Base-by-base conservation (phyloP, 768 basidiomycete genomes). In the Phylloporus scabripes region DNA sequence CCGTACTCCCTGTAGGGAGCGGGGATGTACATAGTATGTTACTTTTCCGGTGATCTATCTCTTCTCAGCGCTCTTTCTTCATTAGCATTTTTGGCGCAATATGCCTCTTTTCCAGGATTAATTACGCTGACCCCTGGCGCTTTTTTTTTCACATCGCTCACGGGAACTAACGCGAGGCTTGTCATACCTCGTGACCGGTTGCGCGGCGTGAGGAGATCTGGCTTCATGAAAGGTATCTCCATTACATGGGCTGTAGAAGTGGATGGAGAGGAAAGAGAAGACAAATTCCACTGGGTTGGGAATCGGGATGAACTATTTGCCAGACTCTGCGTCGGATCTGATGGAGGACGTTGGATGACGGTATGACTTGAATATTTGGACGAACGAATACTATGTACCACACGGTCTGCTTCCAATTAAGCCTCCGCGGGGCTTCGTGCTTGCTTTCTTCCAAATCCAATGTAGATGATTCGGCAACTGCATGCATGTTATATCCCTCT, bases 241-340 rank as follows among this genome's bases (percentile, higher is more conserved):
- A 61, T 87, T 20, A 62, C 63, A 39, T 82, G 77, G 75, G 51
- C 46, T 33, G 59, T 68, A 5, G 55, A 58, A 21, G 48, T 69
- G 14, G 50, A 55, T n/a, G 62, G 58, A 14, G 63, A 60, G 28
- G 72, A 72, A 49, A 72, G 66, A 46, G 76, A 78, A 46, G 81
- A 79, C 45, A 77, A 66, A 55, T 83, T 86, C 57, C 52, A 66
- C 15, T 83, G 81, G 79, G 73, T 85, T 33, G 77, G 76, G 28
- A 71, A 67, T 21, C 76, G 83, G 5, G 82, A 86, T 62, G 83
- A 85, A 41, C 60, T 86, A 15, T 85, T 87, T 61, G 80, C 80
- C 38, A 66, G 82, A 50, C 72, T 87, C 11, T 28, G 41, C n/a
- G 72, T 85, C 15, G 79, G 79, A 14, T 63, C 66, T 54, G 72